phyloP scores from a whole-genome alignment of 192 early-diverging fungal species.

The Rhizophagus clarus region DNA sequence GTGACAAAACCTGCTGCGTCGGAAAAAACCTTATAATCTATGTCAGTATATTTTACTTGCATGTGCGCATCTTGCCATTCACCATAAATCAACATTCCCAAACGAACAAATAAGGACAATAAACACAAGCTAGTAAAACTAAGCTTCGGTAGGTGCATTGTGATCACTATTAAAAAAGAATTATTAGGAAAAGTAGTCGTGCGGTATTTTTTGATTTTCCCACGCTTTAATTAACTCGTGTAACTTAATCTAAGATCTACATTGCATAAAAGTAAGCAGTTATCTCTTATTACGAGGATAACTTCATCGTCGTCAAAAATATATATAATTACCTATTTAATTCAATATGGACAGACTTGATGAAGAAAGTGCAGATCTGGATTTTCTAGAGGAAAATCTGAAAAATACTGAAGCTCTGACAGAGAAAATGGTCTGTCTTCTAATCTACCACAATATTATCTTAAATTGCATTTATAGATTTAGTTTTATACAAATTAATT shows the following conservation, averaged over 20 bases:
- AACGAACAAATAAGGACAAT: conserved; percentile 53
- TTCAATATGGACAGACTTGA: conserved; percentile 33
- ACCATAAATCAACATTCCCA: conserved; percentile 77
- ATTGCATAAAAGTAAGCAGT: too few species aligned
- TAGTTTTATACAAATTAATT: too few species aligned
- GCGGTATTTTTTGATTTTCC: not conserved
- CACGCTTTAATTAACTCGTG: not conserved
- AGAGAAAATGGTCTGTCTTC: conserved; percentile 49
- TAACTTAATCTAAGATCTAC: not conserved
- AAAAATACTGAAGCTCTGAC: conserved; percentile 50
- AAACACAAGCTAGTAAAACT: conserved; percentile 34
- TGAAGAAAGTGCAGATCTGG: conserved; percentile 55
- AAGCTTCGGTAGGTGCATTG: not conserved
- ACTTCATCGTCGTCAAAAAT: too few species aligned
- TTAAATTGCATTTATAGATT: not conserved
- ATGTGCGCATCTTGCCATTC: conserved; percentile 86
- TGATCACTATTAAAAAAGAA: not conserved
- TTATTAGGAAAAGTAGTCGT: not conserved
- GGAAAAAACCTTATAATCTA: conserved; percentile 96
- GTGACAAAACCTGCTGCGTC: conserved; percentile 87
- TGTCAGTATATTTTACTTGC: conserved; percentile 97
- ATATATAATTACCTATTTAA: not conserved
- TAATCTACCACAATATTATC: not conserved
- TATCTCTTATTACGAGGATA: too few species aligned
- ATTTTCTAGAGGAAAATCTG: conserved; percentile 54